Base-by-base conservation (phyloP, 2,329 filamentous ascomycete genomes). In the Ophidiomyces ophidiicola region DNA sequence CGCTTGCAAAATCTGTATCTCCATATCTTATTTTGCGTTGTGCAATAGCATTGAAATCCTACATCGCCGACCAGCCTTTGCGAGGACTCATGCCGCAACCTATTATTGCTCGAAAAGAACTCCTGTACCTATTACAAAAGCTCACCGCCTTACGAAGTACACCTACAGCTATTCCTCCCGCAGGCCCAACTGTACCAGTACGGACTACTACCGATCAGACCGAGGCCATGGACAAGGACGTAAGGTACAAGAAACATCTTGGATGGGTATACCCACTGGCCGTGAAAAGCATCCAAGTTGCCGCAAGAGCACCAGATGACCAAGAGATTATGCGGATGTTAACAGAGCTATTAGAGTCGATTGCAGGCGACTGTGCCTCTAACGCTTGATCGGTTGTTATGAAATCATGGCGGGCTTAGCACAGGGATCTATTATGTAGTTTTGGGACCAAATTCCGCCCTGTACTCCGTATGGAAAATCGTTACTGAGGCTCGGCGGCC, bases 51-150 rank as follows among this genome's bases (percentile, higher is more conserved):
- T 63, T 96, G n/a, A 78, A 84, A 41, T 70, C 79, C 1, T 96
- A 93, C 55, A 78, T 92, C 32, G 82, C 86, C 3, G 90, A 98
- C 57, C 88, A 94, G 54, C 87, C 88, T 1, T 67, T 98, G 14
- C 72, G 90, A 10, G 87, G 90, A 0, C 73, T 78, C 35, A 90
- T 92, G 77, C 90, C 90, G 3, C 83, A 90, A 56, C 88, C 88
- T 0, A 67, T 84, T 4, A 79, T 76, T 6, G 83, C 94, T 53
- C 73, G 83, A 30, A 78, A 74, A 45, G 90, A 94, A 55, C 63
- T 98, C 7, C 56, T 82, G 3, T 80, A 82, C 52, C 69, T 87
- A 17, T 65, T 96, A 12, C 62, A 66, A 34, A 67, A 74, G 32
- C 65, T 94, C 23, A 72, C 82, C 1, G 67, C 69, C 12, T 63